Percentiles rank a stretch among this genome's conserved stretches.
Evolutionary conservation across 176 grass and related monocot genomes (phyloP).

Genomic region (Phragmites australis): DNA sequence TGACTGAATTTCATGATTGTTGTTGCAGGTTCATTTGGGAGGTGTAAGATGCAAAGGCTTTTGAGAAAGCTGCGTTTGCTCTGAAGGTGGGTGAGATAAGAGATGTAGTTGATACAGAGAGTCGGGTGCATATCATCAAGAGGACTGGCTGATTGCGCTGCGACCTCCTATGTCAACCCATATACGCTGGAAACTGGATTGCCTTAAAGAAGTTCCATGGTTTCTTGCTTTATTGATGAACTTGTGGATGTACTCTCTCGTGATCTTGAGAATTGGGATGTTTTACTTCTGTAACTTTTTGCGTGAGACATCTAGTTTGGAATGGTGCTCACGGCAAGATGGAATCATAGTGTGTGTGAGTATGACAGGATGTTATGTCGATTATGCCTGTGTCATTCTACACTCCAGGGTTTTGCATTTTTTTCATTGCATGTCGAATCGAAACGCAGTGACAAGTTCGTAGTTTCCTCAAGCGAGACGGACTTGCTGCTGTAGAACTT

Average conservation of each 20-base stretch:
- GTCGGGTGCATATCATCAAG: conserved; percentile 88
- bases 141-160: conserved; percentile 55
- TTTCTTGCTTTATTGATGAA: conserved; percentile 9
- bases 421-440: not conserved
- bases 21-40: conserved; percentile 70
- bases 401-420: not conserved
- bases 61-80: conserved; percentile 72
- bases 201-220: not conserved
- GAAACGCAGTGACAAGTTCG: not conserved
- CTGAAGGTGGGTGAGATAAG: conserved; percentile 88
- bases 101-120: conserved; percentile 77
- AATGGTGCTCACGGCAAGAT: not conserved
- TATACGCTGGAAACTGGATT: not conserved
- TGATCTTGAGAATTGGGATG: not conserved
- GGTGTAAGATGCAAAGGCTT: conserved; percentile 86
- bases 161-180: not conserved
- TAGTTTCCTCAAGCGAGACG: too few species aligned
- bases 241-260: not conserved
- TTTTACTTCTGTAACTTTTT: conserved; percentile 12
- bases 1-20: not conserved
- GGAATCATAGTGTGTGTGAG: not conserved
- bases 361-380: not conserved
- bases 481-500: not conserved
- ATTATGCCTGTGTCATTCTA: not conserved
- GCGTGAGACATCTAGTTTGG: conserved; percentile 28